A percentile compares a stretch with the other conserved stretches of the same genome.
Conservation (phyloP, 352 stramenopile genomes). For the Aphanomyces euteiches region DNA sequence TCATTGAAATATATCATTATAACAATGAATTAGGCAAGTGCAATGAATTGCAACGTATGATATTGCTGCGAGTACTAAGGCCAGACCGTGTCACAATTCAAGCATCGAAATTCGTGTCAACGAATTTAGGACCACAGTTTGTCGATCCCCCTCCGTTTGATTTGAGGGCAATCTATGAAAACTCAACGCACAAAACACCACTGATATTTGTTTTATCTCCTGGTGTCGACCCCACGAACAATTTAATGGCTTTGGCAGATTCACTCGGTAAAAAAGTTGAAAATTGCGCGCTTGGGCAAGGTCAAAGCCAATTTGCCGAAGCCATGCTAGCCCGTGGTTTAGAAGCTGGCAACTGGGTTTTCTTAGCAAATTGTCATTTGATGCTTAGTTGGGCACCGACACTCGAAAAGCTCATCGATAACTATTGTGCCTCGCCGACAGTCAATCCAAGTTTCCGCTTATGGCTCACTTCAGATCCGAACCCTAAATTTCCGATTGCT, state of each 20-base stretch:
- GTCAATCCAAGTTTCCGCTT: conserved; percentile 89
- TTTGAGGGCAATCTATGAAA: conserved; percentile 86
- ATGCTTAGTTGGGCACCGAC: conserved; percentile 94
- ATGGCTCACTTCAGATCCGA: conserved; percentile 92
- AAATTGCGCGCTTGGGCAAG: conserved; percentile 91
- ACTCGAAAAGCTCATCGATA: conserved; percentile 93
- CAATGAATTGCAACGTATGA: conserved; percentile 91
- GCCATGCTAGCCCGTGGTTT: conserved; percentile 84
- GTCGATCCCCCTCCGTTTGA: conserved; percentile 92
- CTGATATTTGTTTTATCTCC: conserved; percentile 95
- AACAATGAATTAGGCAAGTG: conserved; percentile 53
- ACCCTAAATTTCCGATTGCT: conserved; percentile 93
- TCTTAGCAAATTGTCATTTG: conserved; percentile 95
- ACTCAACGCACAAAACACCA: conserved; percentile 83
- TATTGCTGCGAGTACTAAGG: conserved; percentile 90
- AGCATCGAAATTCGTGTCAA: conserved; percentile 86
- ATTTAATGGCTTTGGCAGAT: conserved; percentile 84
- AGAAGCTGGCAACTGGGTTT: conserved; percentile 89
- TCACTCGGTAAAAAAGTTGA: conserved; percentile 81
- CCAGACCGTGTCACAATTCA: conserved; percentile 90
- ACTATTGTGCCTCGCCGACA: conserved; percentile 57
- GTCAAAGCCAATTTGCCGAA: conserved; percentile 89
- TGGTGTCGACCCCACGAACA: conserved; percentile 92
- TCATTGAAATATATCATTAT: conserved; percentile 3
- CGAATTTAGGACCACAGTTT: conserved; percentile 89